Evolutionary conservation across 768 basidiomycete species (phyloP).

Genomic region (Sistotremastrum suecicum): DNA sequence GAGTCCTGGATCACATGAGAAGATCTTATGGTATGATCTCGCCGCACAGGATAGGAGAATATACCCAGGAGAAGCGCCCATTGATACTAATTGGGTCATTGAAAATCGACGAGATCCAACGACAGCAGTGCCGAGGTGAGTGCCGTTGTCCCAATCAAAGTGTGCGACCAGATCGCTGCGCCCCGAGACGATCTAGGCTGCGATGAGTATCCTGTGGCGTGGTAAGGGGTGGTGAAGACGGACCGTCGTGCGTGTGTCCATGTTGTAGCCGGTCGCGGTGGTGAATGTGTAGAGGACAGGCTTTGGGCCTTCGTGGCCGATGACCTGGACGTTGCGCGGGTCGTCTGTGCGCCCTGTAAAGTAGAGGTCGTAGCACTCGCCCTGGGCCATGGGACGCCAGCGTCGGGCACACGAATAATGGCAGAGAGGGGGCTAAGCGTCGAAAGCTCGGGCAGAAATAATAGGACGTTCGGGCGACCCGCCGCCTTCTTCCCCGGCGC

Average conservation of each 20-base stretch:
- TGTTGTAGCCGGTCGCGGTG: constrained; percentile 30
- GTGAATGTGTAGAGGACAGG: constrained; percentile 55
- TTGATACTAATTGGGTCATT: constrained; percentile 48
- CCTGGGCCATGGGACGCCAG: constrained; percentile 24
- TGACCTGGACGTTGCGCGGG: constrained; percentile 45
- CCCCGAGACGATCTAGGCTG: constrained; percentile 25
- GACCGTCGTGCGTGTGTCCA: constrained; percentile 37
- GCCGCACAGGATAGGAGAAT: constrained; percentile 4
- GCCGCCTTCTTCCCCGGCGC: too few relatives aligned
- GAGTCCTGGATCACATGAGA: constrained; percentile 28
- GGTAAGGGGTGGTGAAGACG: constrained; percentile 10
- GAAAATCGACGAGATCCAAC: constrained; percentile 40
- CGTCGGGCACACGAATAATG: too few relatives aligned
- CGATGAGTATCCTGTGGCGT: constrained; percentile 21
- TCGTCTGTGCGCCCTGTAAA: constrained; percentile 53
- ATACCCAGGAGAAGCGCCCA: constrained; percentile 39
- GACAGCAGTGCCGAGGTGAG: constrained; percentile 28
- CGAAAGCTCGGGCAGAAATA: too few relatives aligned
- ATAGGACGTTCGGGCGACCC: too few relatives aligned
- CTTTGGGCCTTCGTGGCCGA: constrained; percentile 51
- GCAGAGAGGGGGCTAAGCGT: too few relatives aligned
- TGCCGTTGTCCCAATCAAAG: constrained; percentile 30
- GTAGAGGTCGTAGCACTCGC: constrained; percentile 36
- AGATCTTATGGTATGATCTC: constrained; percentile 8
- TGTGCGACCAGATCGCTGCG: constrained; percentile 37